Percentiles rank a stretch among this genome's conserved stretches.
phyloP scores from a whole-genome alignment of 2,329 filamentous ascomycete species.

The Tolypocladium album region DNA sequence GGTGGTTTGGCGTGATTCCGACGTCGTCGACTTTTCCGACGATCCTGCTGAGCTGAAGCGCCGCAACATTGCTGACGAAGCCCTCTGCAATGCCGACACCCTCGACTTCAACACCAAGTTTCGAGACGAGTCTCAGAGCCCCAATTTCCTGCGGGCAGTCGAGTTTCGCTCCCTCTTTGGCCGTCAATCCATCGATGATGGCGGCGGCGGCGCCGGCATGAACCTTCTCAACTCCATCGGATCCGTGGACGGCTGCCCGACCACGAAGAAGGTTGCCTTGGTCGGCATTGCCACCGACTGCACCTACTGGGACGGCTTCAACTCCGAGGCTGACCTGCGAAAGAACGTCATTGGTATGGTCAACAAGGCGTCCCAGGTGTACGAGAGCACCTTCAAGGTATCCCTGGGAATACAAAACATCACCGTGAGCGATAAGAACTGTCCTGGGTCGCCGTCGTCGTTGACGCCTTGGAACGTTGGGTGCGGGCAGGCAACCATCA shows the following conservation, averaged over 20 bases:
- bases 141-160: conserved; percentile 47
- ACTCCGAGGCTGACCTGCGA: conserved; percentile 47
- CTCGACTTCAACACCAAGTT: conserved; percentile 72
- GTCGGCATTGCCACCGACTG: conserved; percentile 92
- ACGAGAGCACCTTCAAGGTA: conserved; percentile 89
- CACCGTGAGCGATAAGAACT: conserved; percentile 63
- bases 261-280: conserved; percentile 80
- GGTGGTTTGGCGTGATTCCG: conserved; percentile 87
- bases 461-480: conserved; percentile 75
- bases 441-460: conserved; percentile 56
- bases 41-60: conserved; percentile 56
- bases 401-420: conserved; percentile 83
- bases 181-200: conserved; percentile 59
- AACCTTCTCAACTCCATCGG: conserved; percentile 75
- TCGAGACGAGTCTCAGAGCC: conserved; percentile 37
- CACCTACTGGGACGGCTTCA: conserved; percentile 68
- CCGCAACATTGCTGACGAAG: conserved; percentile 25
- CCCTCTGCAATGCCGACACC: conserved; percentile 62
- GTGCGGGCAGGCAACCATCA: conserved; percentile 59
- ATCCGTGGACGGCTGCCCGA: conserved; percentile 72
- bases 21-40: conserved; percentile 42
- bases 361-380: conserved; percentile 77
- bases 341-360: conserved; percentile 73
- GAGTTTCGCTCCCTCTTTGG: conserved; percentile 59
- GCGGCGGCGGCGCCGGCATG: conserved; percentile 54